A percentile compares a stretch with the other conserved stretches of the same genome.
phyloP scores from a whole-genome alignment of 1,284 basidiomycete species.

The Leccinum subatratum region DNA sequence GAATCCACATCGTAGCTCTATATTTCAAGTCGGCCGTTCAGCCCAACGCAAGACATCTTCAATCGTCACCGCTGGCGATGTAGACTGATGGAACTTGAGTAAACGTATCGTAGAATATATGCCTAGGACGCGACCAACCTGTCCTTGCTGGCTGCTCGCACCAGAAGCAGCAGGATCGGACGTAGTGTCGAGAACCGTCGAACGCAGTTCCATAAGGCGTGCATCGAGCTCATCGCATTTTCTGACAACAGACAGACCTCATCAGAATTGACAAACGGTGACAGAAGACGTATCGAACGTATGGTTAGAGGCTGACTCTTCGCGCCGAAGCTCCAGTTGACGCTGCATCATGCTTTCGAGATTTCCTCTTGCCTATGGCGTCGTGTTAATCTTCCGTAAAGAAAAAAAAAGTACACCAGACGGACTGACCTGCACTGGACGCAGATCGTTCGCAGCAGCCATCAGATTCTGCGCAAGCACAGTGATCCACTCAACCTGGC shows the following conservation, averaged over 20 bases:
- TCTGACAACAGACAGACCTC: slow-evolving; percentile 32
- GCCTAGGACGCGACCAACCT: slow-evolving; percentile 13
- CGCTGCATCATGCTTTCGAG: slow-evolving; percentile 73
- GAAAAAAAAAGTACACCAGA: not conserved
- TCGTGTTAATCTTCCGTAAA: slow-evolving; percentile 5
- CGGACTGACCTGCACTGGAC: slow-evolving; percentile 65
- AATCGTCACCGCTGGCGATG: slow-evolving; percentile 20
- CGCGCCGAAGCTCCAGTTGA: slow-evolving; percentile 62
- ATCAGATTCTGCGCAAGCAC: slow-evolving; percentile 74
- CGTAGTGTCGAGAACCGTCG: slow-evolving; percentile 18
- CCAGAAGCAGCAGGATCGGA: slow-evolving; percentile 4
- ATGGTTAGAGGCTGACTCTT: slow-evolving; percentile 50
- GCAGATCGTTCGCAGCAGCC: slow-evolving; percentile 75
- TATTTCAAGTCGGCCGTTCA: slow-evolving; percentile 43
- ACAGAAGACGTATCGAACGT: too few species aligned
- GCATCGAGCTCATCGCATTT: slow-evolving; percentile 67
- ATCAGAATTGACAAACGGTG: slow-evolving; percentile 8
- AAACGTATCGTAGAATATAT: not conserved
- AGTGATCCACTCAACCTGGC: slow-evolving; percentile 69
- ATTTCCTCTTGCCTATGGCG: slow-evolving; percentile 59
- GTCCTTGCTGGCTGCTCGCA: slow-evolving; percentile 10
- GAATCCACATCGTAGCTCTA: not conserved
- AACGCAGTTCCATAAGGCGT: slow-evolving; percentile 51
- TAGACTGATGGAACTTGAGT: slow-evolving; percentile 12
- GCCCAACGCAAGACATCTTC: slow-evolving; percentile 57